Conservation (phyloP, 305 asterid species). For the Coffea humblotiana region DNA sequence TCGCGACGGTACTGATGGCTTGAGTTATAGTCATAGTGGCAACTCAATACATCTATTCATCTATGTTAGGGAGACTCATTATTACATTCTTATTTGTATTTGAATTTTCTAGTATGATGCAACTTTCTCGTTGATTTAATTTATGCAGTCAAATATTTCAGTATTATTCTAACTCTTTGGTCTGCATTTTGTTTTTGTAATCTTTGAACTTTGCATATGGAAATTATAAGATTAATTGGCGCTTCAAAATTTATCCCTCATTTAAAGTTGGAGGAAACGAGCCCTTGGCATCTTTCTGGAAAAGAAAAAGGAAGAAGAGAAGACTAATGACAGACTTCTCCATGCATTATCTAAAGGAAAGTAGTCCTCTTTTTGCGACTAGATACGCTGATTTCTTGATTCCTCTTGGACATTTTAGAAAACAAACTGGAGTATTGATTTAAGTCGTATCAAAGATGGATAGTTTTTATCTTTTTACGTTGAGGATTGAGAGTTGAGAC, state of each 20-base stretch:
- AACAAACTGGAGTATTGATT: too few species aligned
- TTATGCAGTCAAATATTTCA: background rate
- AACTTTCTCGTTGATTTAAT: background rate
- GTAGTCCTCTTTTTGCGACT: too few species aligned
- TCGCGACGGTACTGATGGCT: background rate
- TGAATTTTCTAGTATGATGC: background rate
- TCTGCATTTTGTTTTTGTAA: background rate
- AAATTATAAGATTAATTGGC: too few species aligned
- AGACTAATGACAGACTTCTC: too few species aligned
- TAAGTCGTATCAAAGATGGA: too few species aligned
- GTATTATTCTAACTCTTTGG: background rate
- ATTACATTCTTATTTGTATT: background rate
- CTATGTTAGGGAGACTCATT: background rate
- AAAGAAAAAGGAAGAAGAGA: too few species aligned
- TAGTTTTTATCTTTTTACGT: too few species aligned
- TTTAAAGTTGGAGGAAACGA: background rate
- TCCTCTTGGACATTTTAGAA: too few species aligned
- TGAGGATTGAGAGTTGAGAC: too few species aligned
- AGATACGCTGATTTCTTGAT: too few species aligned
- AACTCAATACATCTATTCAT: background rate
- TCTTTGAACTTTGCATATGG: background rate
- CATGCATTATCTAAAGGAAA: too few species aligned
- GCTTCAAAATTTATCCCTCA: background rate
- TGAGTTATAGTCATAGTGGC: background rate
- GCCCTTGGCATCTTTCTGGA: too few species aligned